phyloP scores from a whole-genome alignment of 2,329 filamentous ascomycete species.

The Xylaria sp. region DNA sequence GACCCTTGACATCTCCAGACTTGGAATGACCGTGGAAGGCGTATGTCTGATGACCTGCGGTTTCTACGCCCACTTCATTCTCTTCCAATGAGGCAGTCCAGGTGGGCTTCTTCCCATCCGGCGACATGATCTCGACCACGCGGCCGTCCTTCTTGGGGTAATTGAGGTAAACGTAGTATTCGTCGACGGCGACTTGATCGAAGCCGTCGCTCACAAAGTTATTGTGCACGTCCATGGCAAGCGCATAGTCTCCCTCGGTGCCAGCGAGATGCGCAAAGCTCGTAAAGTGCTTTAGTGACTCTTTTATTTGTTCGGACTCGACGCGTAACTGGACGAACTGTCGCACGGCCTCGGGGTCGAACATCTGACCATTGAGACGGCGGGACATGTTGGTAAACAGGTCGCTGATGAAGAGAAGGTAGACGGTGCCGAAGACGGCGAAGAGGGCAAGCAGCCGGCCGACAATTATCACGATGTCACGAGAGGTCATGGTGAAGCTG shows the following conservation, averaged over 20 bases:
- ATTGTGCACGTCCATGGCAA: conserved; percentile 85
- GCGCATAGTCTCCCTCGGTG: conserved; percentile 89
- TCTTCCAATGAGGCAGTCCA: conserved; percentile 92
- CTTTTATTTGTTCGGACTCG: conserved; percentile 74
- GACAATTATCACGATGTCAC: conserved; percentile 68
- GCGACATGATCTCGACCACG: conserved; percentile 81
- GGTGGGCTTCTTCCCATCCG: conserved; percentile 66
- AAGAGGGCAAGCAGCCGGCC: conserved; percentile 80
- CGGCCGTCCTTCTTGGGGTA: conserved; percentile 84
- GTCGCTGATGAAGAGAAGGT: conserved; percentile 87
- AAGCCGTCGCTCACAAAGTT: conserved; percentile 78
- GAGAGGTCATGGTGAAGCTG: conserved; percentile 55
- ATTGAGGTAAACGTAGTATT: conserved; percentile 91
- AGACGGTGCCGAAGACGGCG: conserved; percentile 80
- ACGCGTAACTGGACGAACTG: conserved; percentile 78
- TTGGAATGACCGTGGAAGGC: conserved; percentile 92
- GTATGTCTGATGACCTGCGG: conserved; percentile 73
- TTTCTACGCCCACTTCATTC: conserved; percentile 72
- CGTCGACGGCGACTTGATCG: conserved; percentile 79
- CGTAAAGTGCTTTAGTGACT: conserved; percentile 81
- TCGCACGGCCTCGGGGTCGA: conserved; percentile 85
- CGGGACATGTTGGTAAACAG: conserved; percentile 75
- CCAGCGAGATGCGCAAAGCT: conserved; percentile 90
- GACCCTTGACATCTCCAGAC: conserved; percentile 85
- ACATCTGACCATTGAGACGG: conserved; percentile 75